phyloP scores from a whole-genome alignment of 2,329 filamentous ascomycete species.

The Colletotrichum sansevieriae region DNA sequence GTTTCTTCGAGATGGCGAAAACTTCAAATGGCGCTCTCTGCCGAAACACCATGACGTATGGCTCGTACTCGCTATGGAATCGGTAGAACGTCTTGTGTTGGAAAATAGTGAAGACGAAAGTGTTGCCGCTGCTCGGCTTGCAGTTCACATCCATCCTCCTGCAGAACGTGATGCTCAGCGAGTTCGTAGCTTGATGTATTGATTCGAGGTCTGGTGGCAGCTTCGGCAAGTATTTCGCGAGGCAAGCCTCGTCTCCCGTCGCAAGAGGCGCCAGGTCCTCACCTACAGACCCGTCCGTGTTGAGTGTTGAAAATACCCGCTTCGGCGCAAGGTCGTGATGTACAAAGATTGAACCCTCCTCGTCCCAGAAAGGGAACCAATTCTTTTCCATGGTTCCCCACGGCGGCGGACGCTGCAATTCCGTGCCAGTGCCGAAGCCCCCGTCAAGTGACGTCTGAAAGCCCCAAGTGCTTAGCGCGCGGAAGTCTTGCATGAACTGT shows the following conservation, averaged over 20 bases:
- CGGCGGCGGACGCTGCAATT: conserved; percentile 64
- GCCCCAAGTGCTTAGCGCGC: conserved; percentile 60
- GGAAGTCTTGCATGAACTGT: conserved; percentile 68
- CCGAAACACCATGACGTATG: conserved; percentile 66
- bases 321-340: conserved; percentile 66
- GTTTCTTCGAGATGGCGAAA: conserved; percentile 61
- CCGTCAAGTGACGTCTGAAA: conserved; percentile 45
- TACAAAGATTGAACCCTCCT: conserved; percentile 57
- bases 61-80: conserved; percentile 67
- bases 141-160: conserved; percentile 60
- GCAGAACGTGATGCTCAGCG: conserved; percentile 68
- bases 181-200: conserved; percentile 72
- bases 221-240: conserved; percentile 60
- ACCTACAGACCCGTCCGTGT: conserved; percentile 59
- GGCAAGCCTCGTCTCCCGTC: conserved; percentile 58
- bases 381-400: conserved; percentile 69
- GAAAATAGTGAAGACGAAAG: conserved; percentile 67
- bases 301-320: conserved; percentile 62
- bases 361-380: conserved; percentile 73
- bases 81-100: conserved; percentile 66
- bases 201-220: conserved; percentile 54
- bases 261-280: conserved; percentile 59
- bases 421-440: conserved; percentile 59
- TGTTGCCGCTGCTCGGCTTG: conserved; percentile 58
- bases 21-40: conserved; percentile 63